Base-by-base conservation (phyloP, 805 yeast genomes). In the Starmerella cellae region DNA sequence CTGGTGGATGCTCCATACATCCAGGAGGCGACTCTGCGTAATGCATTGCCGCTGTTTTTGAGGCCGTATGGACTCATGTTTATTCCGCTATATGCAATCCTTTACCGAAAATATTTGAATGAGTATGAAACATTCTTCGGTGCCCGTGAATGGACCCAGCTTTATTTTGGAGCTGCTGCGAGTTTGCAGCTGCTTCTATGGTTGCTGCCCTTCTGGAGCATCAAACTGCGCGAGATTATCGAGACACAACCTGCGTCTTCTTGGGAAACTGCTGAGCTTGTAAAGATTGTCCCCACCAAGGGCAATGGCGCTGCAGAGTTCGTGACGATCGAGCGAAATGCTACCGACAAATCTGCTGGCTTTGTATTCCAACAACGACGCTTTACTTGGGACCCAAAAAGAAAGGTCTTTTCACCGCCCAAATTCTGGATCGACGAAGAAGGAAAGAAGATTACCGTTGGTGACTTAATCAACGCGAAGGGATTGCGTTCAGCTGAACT, bases 141-240 rank as follows among this genome's bases (percentile, higher is more conserved):
- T 35, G 95, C 95, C 21, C 71, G 79, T 36, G 98, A 88, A 64
- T 91, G 98, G 97, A 91, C 97, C 0, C 83, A 82, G 60, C 91
- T 88, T 29, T 87, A 75, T 56, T 66, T 84, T 20, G 79, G 93
- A 46, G 61, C 85, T 5, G 68, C 87, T 39, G 60, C 79, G 29
- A 75, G 95, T 2, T 47, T 80, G 45, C 93, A 88, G 58, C 65
- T 77, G 35, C 66, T 88, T 58, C 66, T 88, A 44, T 71, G 85
- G 79, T 72, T 88, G 60, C 73, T 84, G 74, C 95, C 97, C n/a
- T 79, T 80, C 55, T 88, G 98, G 98, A 84, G 77, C 58, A 71
- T 85, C 46, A 69, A 73, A 38, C 63, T 88, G 41, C 73, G 75
- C 46, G 73, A 82, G 28, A 60, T 61, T 3, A 84, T 88, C 65